A percentile compares a stretch with the other conserved stretches of the same genome.
These are phyloP conservation scores for Periconia digitata DNA, from an alignment of 2,329 filamentous ascomycete species.

Conservation along the genomic window DNA sequence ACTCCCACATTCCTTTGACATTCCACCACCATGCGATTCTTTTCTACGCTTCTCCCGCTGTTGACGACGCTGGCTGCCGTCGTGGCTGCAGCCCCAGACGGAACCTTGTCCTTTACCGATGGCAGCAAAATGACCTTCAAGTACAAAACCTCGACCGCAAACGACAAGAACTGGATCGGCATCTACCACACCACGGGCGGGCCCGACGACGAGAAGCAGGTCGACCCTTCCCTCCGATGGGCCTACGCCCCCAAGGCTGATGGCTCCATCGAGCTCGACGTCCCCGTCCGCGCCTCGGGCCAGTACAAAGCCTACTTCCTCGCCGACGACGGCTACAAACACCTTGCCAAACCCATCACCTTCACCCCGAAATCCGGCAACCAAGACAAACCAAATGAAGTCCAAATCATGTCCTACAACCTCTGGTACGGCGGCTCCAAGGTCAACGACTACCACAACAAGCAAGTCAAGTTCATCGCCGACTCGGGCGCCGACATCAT, in stretches of 20 bases:
- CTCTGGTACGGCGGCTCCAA: slow-evolving; percentile 11
- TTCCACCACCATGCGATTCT: not conserved
- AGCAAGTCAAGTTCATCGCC: slow-evolving; percentile 10
- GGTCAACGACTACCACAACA: slow-evolving; percentile 10
- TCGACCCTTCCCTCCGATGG: slow-evolving; percentile 6
- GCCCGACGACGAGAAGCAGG: slow-evolving; percentile 6
- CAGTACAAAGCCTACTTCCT: slow-evolving; percentile 13
- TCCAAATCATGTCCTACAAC: slow-evolving; percentile 9
- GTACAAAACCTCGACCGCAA: slow-evolving; percentile 5
- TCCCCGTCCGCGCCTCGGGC: slow-evolving; percentile 4
- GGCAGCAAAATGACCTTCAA: slow-evolving; percentile 5
- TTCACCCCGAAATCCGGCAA: slow-evolving; percentile 1
- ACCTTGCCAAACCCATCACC: slow-evolving; percentile 10
- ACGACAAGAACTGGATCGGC: slow-evolving; percentile 12
- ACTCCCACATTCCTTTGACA: not conserved
- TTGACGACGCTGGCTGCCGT: not conserved
- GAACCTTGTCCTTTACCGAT: not conserved
- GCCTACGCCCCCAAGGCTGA: slow-evolving; percentile 2
- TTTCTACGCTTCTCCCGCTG: not conserved
- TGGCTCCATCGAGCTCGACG: slow-evolving; percentile 5
- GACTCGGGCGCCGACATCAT: slow-evolving; percentile 7
- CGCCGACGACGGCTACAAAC: slow-evolving; percentile 10
- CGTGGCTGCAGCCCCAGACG: not conserved
- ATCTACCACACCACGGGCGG: slow-evolving; percentile 9
- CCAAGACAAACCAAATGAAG: slow-evolving; percentile 2